Evolutionary conservation across 192 early-diverging fungal genomes (phyloP).

Genomic region (Allomyces arbusculus): DNA sequence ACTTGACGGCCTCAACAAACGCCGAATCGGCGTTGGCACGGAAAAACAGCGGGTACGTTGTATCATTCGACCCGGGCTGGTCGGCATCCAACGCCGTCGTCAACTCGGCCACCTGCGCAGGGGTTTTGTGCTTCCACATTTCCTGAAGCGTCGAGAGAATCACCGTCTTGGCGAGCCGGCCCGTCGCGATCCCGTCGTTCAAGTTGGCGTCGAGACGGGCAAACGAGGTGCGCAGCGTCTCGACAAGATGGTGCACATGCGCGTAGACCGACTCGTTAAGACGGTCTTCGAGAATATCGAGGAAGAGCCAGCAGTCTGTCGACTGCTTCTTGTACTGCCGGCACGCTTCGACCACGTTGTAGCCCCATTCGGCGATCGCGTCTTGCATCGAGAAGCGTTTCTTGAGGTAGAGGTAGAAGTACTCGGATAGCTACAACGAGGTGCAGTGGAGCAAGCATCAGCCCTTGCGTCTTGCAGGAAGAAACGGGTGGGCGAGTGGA

Average conservation of each 20-base stretch:
- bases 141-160: not conserved
- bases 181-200: not conserved
- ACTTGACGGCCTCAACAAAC: not conserved
- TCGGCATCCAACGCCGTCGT: not conserved
- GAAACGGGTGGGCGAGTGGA: too few species aligned
- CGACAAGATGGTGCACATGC: not conserved
- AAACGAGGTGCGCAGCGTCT: not conserved
- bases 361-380: slow-evolving; percentile 35
- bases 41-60: not conserved
- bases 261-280: not conserved
- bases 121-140: not conserved
- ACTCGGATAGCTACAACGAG: slow-evolving; percentile 17
- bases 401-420: slow-evolving; percentile 29
- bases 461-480: too few species aligned
- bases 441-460: too few species aligned
- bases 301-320: slow-evolving; percentile 19
- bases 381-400: slow-evolving; percentile 34
- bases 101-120: not conserved
- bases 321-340: slow-evolving; percentile 12
- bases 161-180: not conserved
- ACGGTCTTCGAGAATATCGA: slow-evolving; percentile 11
- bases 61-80: not conserved
- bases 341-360: slow-evolving; percentile 22
- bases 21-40: not conserved
- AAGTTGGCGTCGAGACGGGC: not conserved